A percentile compares a stretch with the other conserved stretches of the same genome.
These are phyloP conservation scores for Aspergillus fijiensis DNA, from an alignment of 2,329 filamentous ascomycete species.

Conservation along the genomic window DNA sequence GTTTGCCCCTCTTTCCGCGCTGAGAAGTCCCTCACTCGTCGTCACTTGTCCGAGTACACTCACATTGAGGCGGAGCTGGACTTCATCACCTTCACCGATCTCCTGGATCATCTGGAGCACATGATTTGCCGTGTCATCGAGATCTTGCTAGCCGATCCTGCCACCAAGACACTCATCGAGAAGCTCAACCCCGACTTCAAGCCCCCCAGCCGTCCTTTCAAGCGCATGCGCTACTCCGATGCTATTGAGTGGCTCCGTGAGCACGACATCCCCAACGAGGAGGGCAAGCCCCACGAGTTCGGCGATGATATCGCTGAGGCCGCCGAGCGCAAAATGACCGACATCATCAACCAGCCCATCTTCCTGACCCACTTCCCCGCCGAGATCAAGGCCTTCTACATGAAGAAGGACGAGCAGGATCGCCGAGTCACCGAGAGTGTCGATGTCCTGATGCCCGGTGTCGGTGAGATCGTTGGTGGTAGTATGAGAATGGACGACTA, in stretches of 20 bases:
- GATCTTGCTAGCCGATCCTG: slow-evolving; percentile 69
- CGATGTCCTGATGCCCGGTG: slow-evolving; percentile 83
- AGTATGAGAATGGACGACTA: slow-evolving; percentile 94
- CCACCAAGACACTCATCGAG: slow-evolving; percentile 71
- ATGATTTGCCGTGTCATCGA: slow-evolving; percentile 86
- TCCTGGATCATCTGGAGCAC: slow-evolving; percentile 82
- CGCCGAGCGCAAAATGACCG: slow-evolving; percentile 94
- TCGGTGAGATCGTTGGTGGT: slow-evolving; percentile 95
- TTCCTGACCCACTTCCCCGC: slow-evolving; percentile 96
- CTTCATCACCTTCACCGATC: slow-evolving; percentile 88
- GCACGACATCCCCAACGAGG: slow-evolving; percentile 89
- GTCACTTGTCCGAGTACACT: slow-evolving; percentile 93
- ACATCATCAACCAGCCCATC: slow-evolving; percentile 92
- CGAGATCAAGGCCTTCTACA: slow-evolving; percentile 99
- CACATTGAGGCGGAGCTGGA: slow-evolving; percentile 96
- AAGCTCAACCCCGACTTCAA: slow-evolving; percentile 89
- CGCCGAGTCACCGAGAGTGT: slow-evolving; percentile 87
- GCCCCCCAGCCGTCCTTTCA: slow-evolving; percentile 79
- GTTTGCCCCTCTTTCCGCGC: slow-evolving; percentile 99
- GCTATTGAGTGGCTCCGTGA: slow-evolving; percentile 92
- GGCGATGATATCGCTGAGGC: slow-evolving; percentile 98
- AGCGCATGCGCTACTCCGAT: slow-evolving; percentile 91
- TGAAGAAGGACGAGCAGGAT: slow-evolving; percentile 83
- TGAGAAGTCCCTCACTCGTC: slow-evolving; percentile 90
- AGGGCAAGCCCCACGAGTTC: slow-evolving; percentile 83